Conservation (phyloP, 805 yeast species). For the Metschnikowia similis region DNA sequence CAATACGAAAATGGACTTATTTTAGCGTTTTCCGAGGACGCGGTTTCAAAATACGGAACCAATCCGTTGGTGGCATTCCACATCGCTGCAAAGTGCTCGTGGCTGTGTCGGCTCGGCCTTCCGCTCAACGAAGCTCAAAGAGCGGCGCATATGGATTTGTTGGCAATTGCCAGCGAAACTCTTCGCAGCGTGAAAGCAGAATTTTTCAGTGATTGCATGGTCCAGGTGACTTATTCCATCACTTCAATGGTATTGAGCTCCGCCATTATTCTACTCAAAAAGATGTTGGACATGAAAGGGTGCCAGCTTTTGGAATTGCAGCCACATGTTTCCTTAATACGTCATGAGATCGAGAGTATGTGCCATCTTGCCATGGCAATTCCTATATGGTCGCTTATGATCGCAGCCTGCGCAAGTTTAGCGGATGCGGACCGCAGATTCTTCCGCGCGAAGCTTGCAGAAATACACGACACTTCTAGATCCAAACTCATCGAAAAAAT, state of each 20-base stretch:
- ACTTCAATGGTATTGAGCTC: constrained; percentile 11
- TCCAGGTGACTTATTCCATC: constrained; percentile 9
- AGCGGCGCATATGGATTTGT: constrained; percentile 3
- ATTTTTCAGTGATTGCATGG: neutral
- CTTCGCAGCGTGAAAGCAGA: constrained; percentile 2
- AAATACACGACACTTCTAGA: constrained; percentile 4
- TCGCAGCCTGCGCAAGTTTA: constrained; percentile 13
- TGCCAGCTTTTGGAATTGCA: constrained; percentile 2
- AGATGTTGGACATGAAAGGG: constrained; percentile 6
- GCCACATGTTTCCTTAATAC: constrained; percentile 4
- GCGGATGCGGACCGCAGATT: constrained; percentile 3
- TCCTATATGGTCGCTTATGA: constrained; percentile 16
- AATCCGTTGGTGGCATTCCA: constrained; percentile 14
- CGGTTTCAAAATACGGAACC: constrained; percentile 4
- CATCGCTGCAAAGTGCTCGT: constrained; percentile 16
- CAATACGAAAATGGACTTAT: constrained; percentile 5
- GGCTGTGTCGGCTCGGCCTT: constrained; percentile 16
- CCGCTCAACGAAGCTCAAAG: constrained; percentile 5
- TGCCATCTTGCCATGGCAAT: constrained; percentile 9
- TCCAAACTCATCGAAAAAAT: constrained; percentile 10
- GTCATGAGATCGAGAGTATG: constrained; percentile 6
- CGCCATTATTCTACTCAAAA: constrained; percentile 8
- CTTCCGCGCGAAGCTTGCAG: constrained; percentile 5
- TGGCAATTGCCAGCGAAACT: constrained; percentile 6
- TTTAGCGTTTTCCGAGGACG: constrained; percentile 6